Conservation (phyloP, 2,329 filamentous ascomycete genomes). For the Triangularia setosa region DNA sequence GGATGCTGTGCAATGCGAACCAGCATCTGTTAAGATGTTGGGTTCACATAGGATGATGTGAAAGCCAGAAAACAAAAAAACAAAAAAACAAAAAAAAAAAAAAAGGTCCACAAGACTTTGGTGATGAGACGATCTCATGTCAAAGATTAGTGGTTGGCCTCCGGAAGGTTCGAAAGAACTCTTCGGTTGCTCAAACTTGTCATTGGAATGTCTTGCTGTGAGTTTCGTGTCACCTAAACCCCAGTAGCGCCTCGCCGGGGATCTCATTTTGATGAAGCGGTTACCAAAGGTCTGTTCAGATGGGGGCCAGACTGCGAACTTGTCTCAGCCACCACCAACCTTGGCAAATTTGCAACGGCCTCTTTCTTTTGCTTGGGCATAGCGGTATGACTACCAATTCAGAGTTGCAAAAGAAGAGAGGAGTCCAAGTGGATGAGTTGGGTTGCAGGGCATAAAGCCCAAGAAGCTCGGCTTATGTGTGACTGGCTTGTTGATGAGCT, state of each 20-base stretch:
- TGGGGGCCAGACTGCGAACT: background rate
- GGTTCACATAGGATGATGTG: no score
- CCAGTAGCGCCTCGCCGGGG: background rate
- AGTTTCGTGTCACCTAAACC: background rate
- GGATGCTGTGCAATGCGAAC: constrained; percentile 3
- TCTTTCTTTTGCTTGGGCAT: background rate
- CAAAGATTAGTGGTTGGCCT: background rate
- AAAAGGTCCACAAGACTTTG: background rate
- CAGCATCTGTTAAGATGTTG: background rate
- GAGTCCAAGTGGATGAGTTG: background rate
- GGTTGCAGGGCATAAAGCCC: background rate
- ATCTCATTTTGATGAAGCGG: background rate
- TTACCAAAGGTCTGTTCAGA: background rate
- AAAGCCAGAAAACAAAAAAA: no score
- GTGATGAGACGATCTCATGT: background rate
- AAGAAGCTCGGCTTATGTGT: background rate
- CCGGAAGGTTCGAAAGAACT: background rate
- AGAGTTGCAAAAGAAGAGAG: background rate
- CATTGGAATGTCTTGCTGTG: background rate
- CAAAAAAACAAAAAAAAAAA: background rate
- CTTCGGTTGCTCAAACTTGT: background rate
- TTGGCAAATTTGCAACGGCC: background rate
- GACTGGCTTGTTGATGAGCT: background rate
- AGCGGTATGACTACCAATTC: background rate
- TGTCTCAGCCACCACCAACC: background rate